Conservation (phyloP, 129 eudicot genomes). For the Oenanthe sinensis region DNA sequence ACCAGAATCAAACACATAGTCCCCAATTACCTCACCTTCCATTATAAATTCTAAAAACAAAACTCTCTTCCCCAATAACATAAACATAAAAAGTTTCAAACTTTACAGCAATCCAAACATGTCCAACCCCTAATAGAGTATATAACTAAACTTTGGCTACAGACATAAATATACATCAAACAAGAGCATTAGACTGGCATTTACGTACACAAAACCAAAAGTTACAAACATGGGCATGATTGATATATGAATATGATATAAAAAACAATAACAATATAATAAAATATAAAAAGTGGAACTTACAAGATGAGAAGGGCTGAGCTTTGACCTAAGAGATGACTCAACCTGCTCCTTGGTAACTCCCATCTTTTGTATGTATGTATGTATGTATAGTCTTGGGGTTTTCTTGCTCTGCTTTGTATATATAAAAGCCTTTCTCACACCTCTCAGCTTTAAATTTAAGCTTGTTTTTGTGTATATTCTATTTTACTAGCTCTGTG, state of each 20-base stretch:
- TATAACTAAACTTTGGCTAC: background rate
- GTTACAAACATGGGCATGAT: background rate
- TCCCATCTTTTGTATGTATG: slow-evolving; percentile 33
- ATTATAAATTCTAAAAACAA: background rate
- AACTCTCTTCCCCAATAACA: background rate
- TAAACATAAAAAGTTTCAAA: background rate
- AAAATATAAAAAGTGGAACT: background rate
- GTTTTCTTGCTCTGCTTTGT: background rate
- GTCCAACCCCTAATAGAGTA: background rate
- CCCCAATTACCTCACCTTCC: background rate
- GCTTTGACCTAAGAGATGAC: slow-evolving; percentile 60
- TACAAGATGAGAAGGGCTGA: slow-evolving; percentile 78
- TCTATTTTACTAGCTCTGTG: background rate
- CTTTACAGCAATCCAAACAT: background rate
- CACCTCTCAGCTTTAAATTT: background rate
- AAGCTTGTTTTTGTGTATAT: background rate
- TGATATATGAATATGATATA: background rate
- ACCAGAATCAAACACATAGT: no score
- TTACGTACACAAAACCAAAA: background rate
- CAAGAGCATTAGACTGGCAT: background rate
- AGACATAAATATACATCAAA: background rate
- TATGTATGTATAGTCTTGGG: background rate
- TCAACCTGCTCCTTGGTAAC: slow-evolving; percentile 78
- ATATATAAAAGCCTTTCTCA: background rate
- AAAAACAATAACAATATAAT: no score